phyloP scores from a whole-genome alignment of 495 filamentous ascomycete species.

The Annulohypoxylon bovei region DNA sequence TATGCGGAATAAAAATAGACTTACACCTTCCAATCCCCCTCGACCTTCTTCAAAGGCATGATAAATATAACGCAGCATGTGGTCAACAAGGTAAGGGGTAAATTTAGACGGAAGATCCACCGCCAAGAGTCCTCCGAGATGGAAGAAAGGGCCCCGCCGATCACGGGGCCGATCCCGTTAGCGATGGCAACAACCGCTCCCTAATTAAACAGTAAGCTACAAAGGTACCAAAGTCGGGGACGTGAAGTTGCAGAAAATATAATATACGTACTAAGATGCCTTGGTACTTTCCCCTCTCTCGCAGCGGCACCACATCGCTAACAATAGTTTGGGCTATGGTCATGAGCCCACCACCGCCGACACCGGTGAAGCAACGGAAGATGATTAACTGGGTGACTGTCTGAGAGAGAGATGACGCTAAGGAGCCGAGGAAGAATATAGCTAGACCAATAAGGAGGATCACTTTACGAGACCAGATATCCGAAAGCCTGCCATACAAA shows the following conservation, averaged over 20 bases:
- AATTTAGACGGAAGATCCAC: slow-evolving; percentile 66
- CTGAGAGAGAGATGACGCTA: slow-evolving; percentile 62
- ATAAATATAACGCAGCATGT: slow-evolving; percentile 59
- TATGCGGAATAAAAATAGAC: not conserved
- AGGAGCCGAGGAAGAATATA: slow-evolving; percentile 65
- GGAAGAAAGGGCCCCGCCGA: slow-evolving; percentile 62
- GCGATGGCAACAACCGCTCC: slow-evolving; percentile 64
- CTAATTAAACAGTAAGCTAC: slow-evolving; percentile 18
- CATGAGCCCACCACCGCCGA: slow-evolving; percentile 67
- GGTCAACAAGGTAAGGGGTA: slow-evolving; percentile 57
- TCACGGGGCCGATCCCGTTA: slow-evolving; percentile 64
- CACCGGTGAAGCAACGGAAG: slow-evolving; percentile 64
- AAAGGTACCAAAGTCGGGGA: not conserved
- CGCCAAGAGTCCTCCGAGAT: slow-evolving; percentile 57
- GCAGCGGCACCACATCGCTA: slow-evolving; percentile 64
- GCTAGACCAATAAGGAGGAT: slow-evolving; percentile 61
- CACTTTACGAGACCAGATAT: slow-evolving; percentile 67
- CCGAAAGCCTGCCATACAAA: slow-evolving; percentile 64
- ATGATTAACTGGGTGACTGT: slow-evolving; percentile 63
- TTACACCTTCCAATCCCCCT: slow-evolving; percentile 59
- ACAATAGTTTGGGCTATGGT: slow-evolving; percentile 64
- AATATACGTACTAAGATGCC: slow-evolving; percentile 58
- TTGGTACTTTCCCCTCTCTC: slow-evolving; percentile 67
- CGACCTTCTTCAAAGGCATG: slow-evolving; percentile 61
- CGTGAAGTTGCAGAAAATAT: not conserved